These are phyloP conservation scores for Dendrobium nobile DNA, from an alignment of 106 monocot genomes.

Conservation along the genomic window DNA sequence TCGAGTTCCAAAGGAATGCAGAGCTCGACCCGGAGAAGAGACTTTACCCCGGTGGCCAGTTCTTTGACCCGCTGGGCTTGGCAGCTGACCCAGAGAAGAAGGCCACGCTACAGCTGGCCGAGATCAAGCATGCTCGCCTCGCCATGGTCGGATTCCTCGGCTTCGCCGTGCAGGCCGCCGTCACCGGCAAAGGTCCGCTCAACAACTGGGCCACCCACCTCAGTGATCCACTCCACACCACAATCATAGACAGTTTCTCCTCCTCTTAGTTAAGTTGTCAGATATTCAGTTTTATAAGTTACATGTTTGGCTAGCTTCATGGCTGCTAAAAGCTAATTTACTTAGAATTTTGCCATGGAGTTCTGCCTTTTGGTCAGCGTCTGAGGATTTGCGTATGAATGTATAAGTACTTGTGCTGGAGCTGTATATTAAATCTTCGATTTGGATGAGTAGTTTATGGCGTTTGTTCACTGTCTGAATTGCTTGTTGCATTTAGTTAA, in stretches of 20 bases:
- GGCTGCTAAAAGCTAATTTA: not conserved
- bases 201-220: slow-evolving; percentile 99
- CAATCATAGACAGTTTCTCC: slow-evolving; percentile 91
- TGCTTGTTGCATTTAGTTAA: too few relatives aligned
- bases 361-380: not conserved
- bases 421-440: not conserved
- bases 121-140: slow-evolving; percentile 98
- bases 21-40: slow-evolving; percentile 94
- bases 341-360: not conserved
- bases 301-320: not conserved
- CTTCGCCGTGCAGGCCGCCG: slow-evolving; percentile 90
- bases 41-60: slow-evolving; percentile 82
- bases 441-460: too few relatives aligned
- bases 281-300: not conserved
- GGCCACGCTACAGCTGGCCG: slow-evolving; percentile 69
- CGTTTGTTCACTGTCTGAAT: too few relatives aligned
- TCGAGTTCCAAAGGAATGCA: slow-evolving; percentile 95
- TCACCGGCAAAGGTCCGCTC: slow-evolving; percentile 90
- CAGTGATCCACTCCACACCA: slow-evolving; percentile 97
- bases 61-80: slow-evolving; percentile 86
- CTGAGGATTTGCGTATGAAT: too few relatives aligned
- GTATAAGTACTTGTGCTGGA: not conserved
- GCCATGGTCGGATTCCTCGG: slow-evolving; percentile 92
- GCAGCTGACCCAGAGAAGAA: slow-evolving; percentile 93
- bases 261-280: slow-evolving; percentile 21